Evolutionary conservation across 2,329 filamentous ascomycete genomes (phyloP), one percentile per base, ranked within the genome.

Genomic region (Penicillium decumbens): DNA sequence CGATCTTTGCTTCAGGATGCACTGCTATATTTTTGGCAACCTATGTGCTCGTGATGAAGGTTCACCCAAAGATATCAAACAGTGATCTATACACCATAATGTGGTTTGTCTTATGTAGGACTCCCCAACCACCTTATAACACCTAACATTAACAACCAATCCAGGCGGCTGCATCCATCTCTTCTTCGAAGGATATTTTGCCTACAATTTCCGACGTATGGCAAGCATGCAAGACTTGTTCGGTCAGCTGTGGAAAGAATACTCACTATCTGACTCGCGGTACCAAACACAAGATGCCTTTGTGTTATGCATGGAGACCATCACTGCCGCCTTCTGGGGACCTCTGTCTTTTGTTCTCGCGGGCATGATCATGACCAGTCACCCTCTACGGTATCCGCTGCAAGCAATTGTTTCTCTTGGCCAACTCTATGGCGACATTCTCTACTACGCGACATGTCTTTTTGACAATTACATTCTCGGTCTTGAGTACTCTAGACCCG

Each of bases 201-300:
- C 88, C 42, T 67, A 78, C 51, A 80, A 88, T 63, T 82, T 85
- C 59, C 65, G 71, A 10, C 69, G 69, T 20, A 73, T 92, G 55
- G 78, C 82, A 1, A 72, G 77, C n/a, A 79, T 79, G 51, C 82
- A 87, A 60, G 80, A 80, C 18, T 71, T 91, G 3, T 85, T 89
- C 50, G 87, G 84, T 1, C 88, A 95, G 72, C 77, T 95, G 29
- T 95, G 89, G 89, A 95, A 95, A 66, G 89, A 95, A 69, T 95
- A 95, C 65, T 78, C 87, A 1, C 78, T 89, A 27, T 89, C 87
- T 2, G 89, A 95, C 71, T 92, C 88, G 44, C 80, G 89, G 28
- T 95, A 95, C 62, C 72, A 95, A 53, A 88, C 84, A 1, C 81
- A 83, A 15, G 85, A 92, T 63, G 77, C 83, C 2, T 92, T 93